A percentile compares a stretch with the other conserved stretches of the same genome.
phyloP scores from a whole-genome alignment of 2,329 filamentous ascomycete genomes.

The Neoscytalidium dimidiatum region DNA sequence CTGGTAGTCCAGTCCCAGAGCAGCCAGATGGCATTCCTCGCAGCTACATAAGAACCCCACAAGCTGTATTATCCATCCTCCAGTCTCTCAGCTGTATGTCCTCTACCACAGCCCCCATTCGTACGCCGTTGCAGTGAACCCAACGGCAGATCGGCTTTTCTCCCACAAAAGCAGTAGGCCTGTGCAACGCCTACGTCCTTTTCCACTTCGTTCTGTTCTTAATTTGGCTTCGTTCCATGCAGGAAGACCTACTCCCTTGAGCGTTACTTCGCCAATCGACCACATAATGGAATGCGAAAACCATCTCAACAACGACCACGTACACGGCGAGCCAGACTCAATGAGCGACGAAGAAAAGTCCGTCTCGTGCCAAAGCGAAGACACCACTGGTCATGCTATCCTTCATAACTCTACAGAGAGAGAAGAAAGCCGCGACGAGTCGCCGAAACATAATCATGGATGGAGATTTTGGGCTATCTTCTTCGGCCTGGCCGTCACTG shows the following conservation, averaged over 20 bases:
- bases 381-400: not conserved
- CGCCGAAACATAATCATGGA: not conserved
- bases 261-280: not conserved
- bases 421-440: not conserved
- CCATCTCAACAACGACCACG: not conserved
- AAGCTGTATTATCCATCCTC: not conserved
- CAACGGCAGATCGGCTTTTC: not conserved
- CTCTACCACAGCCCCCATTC: not conserved
- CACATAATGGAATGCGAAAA: not conserved
- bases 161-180: not conserved
- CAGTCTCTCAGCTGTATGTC: not conserved
- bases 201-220: not conserved
- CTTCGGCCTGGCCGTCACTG: not conserved
- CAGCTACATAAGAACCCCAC: not conserved
- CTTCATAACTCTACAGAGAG: not conserved
- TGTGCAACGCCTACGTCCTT: not conserved
- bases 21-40: not conserved
- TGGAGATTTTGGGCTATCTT: constrained; percentile 10
- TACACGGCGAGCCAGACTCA: not conserved
- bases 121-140: not conserved
- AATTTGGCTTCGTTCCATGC: not conserved
- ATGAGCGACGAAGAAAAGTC: not conserved
- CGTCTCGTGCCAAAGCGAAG: not conserved
- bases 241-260: not conserved
- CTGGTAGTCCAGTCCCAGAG: not conserved